Percentiles rank a stretch among this genome's conserved stretches.
These are phyloP conservation scores for Trametes meyenii DNA, from an alignment of 768 basidiomycete species.

Conservation along the genomic window DNA sequence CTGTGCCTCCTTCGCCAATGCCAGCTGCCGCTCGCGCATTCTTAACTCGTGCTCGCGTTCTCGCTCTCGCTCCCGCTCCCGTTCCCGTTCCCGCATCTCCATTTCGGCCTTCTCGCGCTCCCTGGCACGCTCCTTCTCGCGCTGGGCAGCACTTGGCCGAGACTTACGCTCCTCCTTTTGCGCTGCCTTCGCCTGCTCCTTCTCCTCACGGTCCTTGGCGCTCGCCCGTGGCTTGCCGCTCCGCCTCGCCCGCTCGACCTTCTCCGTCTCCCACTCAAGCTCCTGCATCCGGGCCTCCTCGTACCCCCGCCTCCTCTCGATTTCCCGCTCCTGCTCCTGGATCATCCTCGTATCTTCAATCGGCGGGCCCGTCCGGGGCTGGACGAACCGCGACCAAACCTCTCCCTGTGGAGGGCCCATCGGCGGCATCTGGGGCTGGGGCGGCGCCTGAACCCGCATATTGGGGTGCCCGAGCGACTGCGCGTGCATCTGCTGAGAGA, in stretches of 20 bases:
- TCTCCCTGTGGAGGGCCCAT: conserved; percentile 21
- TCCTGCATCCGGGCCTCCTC: conserved; percentile 34
- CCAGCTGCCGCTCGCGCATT: conserved; percentile 21
- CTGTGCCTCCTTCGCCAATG: conserved; percentile 25
- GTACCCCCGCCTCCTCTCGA: conserved; percentile 26
- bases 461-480: conserved; percentile 1
- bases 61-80: conserved; percentile 11
- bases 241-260: conserved; percentile 5
- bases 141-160: conserved; percentile 30
- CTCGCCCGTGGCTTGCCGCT: conserved; percentile 15
- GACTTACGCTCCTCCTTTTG: conserved; percentile 33
- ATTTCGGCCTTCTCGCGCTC: conserved; percentile 16
- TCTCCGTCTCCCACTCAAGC: conserved; percentile 31
- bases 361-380: conserved; percentile 3
- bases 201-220: conserved; percentile 32
- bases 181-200: conserved; percentile 35
- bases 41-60: conserved; percentile 18
- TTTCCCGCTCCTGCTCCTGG: conserved; percentile 19
- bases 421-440: conserved; percentile 8
- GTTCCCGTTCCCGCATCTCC: conserved; percentile 25
- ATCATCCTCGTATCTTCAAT: conserved; percentile 12
- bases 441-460: conserved; percentile 9
- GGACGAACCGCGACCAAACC: conserved; percentile 21
- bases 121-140: conserved; percentile 17
- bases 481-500: conserved; percentile 12